Conservation (phyloP, 2,329 filamentous ascomycete species). For the Verruconis gallopava region DNA sequence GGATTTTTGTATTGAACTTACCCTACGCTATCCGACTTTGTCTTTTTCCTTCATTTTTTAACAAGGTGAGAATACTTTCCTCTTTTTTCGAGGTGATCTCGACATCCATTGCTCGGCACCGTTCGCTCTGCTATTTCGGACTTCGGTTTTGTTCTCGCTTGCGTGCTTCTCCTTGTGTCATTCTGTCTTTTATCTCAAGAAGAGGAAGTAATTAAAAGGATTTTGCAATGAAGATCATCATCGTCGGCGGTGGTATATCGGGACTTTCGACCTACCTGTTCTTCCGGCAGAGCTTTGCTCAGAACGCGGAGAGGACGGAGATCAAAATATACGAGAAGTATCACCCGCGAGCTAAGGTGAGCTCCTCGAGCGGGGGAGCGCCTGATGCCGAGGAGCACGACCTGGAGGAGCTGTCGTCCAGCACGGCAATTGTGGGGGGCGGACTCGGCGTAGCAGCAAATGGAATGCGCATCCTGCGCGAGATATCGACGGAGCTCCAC, state of each 20-base stretch:
- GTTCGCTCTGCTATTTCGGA: too few relatives aligned
- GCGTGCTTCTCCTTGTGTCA: not conserved
- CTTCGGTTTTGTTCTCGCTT: not conserved
- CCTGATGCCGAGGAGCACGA: not conserved
- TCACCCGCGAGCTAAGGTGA: constrained; percentile 5
- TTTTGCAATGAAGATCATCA: constrained; percentile 17
- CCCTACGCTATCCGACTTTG: too few relatives aligned
- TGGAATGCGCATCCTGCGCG: constrained; percentile 16
- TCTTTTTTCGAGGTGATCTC: too few relatives aligned
- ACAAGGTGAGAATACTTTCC: too few relatives aligned
- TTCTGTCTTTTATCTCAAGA: not conserved
- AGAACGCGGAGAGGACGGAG: not conserved
- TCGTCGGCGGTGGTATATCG: constrained; percentile 17
- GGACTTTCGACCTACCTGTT: constrained; percentile 17
- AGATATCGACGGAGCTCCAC: constrained; percentile 14
- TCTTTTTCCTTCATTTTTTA: too few relatives aligned
- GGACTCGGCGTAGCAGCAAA: constrained; percentile 20
- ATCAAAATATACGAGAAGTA: constrained; percentile 19
- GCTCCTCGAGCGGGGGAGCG: not conserved
- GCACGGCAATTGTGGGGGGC: constrained; percentile 16
- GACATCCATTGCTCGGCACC: too few relatives aligned
- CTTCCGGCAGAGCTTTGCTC: constrained; percentile 17
- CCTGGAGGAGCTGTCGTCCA: constrained; percentile 8
- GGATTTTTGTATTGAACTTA: too few relatives aligned
- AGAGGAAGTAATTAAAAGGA: not conserved